phyloP scores from a whole-genome alignment of 495 filamentous ascomycete species.

The Penicillium longicatenatum region DNA sequence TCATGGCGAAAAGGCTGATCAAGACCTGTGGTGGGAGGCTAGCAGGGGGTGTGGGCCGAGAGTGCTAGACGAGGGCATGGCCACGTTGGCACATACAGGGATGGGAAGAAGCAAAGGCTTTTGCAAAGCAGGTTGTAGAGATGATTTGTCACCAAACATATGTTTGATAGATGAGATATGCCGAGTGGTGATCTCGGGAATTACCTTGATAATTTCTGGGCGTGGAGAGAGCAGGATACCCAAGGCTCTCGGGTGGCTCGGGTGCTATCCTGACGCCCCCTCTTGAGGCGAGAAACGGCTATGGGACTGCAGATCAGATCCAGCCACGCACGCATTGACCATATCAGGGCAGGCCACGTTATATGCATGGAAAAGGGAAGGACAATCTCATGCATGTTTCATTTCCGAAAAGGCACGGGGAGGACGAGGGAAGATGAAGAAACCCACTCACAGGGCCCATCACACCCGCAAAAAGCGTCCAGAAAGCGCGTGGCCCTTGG shows the following conservation, averaged over 20 bases:
- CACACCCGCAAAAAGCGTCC: background rate
- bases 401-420: background rate
- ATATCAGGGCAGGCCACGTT: constrained; percentile 12
- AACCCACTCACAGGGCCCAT: background rate
- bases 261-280: constrained; percentile 1
- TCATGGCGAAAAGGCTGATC: background rate
- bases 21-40: background rate
- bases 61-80: background rate
- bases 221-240: background rate
- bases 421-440: background rate
- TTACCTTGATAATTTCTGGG: background rate
- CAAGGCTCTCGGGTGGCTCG: background rate
- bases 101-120: background rate
- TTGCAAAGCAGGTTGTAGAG: background rate
- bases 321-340: constrained; percentile 4
- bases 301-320: constrained; percentile 9
- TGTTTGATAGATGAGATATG: background rate
- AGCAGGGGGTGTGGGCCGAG: background rate
- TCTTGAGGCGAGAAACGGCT: background rate
- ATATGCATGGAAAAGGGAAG: constrained; percentile 6
- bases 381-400: constrained; percentile 7
- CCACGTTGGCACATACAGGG: background rate
- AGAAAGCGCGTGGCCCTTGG: background rate
- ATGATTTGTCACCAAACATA: background rate
- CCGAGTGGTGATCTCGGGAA: background rate